Evolutionary conservation across 2,329 filamentous ascomycete genomes (phyloP), one percentile per base, ranked within the genome.

Genomic region (Clonostachys chloroleuca): DNA sequence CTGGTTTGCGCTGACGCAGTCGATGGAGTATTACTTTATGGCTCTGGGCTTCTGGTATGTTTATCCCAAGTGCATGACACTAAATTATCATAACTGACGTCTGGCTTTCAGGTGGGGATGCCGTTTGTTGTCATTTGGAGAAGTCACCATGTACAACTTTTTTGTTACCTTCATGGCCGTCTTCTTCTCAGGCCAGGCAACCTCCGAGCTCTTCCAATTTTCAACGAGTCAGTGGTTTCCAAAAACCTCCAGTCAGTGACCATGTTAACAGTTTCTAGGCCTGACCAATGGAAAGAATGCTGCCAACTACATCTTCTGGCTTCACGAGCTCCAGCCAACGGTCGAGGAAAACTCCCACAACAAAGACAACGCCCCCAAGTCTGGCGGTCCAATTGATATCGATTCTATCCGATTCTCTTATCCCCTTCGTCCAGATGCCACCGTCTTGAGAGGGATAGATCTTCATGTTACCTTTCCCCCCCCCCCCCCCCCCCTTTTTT

Each of bases 361-460:
- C 1, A 91, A 91, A 14, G 77, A 37, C 16, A 30, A 17, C 6
- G 14, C 24, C 34, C n/a, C 81, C 16, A 69, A 67, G 3, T 77
- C 92, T 20, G 81, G 94, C 17, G 92, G 92, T 20, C 78, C 77
- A 13, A 81, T 99, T 52, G 92, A 97, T 63, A 95, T 99, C 72
- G 83, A 87, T 17, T 84, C 95, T 54, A 91, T 97, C 3, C 91
- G 96, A 63, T 97, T 97, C 78, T 82, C 90, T 39, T 99, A 97
- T 59, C 92, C 92, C 0, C 95, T 90, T 1, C 83, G 94, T 1
- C 88, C 89, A 30, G 24, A 30, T 30, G 24, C 24, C 24, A 30
- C 24, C 3, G 24, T 30, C 24, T 10, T 30, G 24, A 30, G 24
- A 30, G 24, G 24, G 24, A 30, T 30, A 18, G 17, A 40, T 30